Evolutionary conservation across 2,329 filamentous ascomycete species (phyloP).

Genomic region (Gyromitra esculenta): DNA sequence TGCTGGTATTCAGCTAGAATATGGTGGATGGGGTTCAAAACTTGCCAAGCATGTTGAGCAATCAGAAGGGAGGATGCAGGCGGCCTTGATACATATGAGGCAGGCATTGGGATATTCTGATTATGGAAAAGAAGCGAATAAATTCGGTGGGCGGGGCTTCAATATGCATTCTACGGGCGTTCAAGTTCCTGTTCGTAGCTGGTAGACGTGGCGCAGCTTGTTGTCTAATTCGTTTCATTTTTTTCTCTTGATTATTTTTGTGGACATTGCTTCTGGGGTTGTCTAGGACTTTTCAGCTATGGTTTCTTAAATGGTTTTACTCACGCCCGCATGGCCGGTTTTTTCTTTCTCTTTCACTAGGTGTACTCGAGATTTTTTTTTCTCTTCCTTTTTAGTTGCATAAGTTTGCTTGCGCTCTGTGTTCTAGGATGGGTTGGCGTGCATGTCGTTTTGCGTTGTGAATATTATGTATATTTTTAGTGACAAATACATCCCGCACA

Average conservation of each 20-base stretch:
- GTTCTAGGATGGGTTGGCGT: conserved; percentile 31
- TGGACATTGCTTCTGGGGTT: conserved; percentile 30
- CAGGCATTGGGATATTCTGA: conserved; percentile 53
- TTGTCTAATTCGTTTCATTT: conserved; percentile 27
- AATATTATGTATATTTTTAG: conserved; percentile 49
- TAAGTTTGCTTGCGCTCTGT: conserved; percentile 26
- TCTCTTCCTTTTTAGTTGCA: conserved; percentile 29
- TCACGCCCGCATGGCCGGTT: conserved; percentile 20
- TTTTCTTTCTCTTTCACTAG: conserved; percentile 10
- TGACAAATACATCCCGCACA: conserved; percentile 24
- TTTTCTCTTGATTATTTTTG: conserved; percentile 19
- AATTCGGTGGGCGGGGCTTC: conserved; percentile 50
- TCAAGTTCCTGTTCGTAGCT: conserved; percentile 56
- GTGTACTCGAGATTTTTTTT: conserved; percentile 31
- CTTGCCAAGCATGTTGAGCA: conserved; percentile 87
- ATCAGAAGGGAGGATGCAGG: conserved; percentile 81
- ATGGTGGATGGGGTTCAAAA: conserved; percentile 90
- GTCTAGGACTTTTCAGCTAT: conserved; percentile 42
- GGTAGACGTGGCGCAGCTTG: conserved; percentile 47
- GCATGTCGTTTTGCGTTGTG: conserved; percentile 29
- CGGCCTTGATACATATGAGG: conserved; percentile 69
- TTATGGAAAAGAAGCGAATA: conserved; percentile 44
- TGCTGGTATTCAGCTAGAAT: conserved; percentile 87
- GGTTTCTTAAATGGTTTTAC: conserved; percentile 33
- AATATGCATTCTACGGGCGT: conserved; percentile 56